phyloP scores from a whole-genome alignment of 129 eudicot species.

The Deinandra increscens region DNA sequence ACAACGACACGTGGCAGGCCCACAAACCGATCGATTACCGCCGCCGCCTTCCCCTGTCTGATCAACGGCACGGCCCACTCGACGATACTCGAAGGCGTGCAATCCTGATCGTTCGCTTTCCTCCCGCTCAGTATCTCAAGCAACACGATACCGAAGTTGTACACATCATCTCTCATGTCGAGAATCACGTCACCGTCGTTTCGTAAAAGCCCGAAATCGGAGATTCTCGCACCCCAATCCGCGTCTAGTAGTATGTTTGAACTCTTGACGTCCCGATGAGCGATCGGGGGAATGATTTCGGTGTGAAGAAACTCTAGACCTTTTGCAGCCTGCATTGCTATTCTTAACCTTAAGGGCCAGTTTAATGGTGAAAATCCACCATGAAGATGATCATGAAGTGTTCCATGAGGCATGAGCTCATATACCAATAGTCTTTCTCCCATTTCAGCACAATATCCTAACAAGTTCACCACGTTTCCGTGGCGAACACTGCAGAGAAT shows the following conservation, averaged over 20 bases:
- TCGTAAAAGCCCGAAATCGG: conserved; percentile 76
- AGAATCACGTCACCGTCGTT: conserved; percentile 51
- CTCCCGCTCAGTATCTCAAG: conserved; percentile 87
- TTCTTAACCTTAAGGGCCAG: conserved; percentile 70
- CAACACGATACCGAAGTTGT: conserved; percentile 75
- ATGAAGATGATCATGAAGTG: conserved; percentile 90
- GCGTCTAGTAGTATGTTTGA: conserved; percentile 84
- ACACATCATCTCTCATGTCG: conserved; percentile 65
- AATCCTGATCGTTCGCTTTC: conserved; percentile 81
- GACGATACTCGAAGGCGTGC: conserved; percentile 58
- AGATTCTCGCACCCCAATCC: conserved; percentile 83
- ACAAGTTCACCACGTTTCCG: conserved; percentile 66
- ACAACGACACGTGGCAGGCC: conserved; percentile 83
- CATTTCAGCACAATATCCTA: conserved; percentile 96
- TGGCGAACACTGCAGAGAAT: conserved; percentile 86
- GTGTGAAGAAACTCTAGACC: conserved; percentile 88
- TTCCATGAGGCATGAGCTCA: conserved; percentile 85
- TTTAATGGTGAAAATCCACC: conserved; percentile 71
- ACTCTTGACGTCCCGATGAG: conserved; percentile 74
- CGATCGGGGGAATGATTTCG: conserved; percentile 70
- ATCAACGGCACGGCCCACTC: conserved; percentile 92
- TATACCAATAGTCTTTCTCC: conserved; percentile 88
- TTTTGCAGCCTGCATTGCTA: conserved; percentile 91
- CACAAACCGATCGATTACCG: conserved; percentile 62
- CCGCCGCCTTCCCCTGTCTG: conserved; percentile 83